Evolutionary conservation across 306 rosid species (phyloP), one percentile per base, ranked within the genome.

Genomic region (Psophocarpus tetragonolobus): DNA sequence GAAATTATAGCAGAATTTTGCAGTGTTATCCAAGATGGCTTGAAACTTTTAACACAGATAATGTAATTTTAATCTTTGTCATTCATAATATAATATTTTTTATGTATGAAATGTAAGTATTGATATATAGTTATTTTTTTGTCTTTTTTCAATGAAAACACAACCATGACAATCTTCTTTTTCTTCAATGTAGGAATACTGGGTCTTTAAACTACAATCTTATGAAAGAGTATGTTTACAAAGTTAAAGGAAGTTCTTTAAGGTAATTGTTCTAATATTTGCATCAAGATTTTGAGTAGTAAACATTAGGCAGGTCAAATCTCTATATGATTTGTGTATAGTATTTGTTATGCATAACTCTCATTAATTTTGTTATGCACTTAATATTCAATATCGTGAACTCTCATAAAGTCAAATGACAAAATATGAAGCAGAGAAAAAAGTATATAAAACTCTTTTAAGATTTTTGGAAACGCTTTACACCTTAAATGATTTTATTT

Each of bases 201-300:
- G 4, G 11, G 20, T 10, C 1, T 72, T 32, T 54, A 71, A 20
- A 45, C 33, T 30, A 23, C 29, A 2, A 70, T 5, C 15, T 41
- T 13, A 7, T 65, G 38, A 42, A n/a, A 68, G 76, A 53, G 8
- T 24, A 42, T 1, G 2, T 56, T 41, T 54, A 23, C 24, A 82
- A 71, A 77, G 30, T 71, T 36, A 77, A 77, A 29, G 82, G 86
- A 13, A 32, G 82, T 65, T 29, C 76, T 6, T 18, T 20, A 15
- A 70, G 82, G 86, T 82, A 77, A 64, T 70, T 32, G 33, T 26
- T 61, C 8, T 24, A 57, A 56, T 56, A 56, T 38, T 21, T 38
- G 15, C 50, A 32, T 32, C 26, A 10, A 5, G 15, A 21, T 54
- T 73, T 35, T 33, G 64, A 21, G 32, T 35, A 72, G 35, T 36